Conservation (phyloP, 331 rosid genomes). For the Malus hybrid region DNA sequence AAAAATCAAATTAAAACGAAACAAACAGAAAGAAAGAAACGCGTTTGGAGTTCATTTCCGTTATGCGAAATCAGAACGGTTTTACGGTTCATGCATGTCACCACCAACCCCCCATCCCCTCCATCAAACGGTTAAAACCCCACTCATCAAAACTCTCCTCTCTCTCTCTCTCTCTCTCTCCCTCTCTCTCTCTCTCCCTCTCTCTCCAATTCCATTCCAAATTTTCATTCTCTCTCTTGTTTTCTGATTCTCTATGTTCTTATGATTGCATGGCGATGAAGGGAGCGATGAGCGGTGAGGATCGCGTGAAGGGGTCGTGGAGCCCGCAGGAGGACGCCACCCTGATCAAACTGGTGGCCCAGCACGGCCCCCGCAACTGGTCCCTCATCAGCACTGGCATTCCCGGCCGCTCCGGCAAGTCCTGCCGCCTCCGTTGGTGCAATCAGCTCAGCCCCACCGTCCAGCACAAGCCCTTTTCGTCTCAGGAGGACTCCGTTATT, state of each 20-base stretch:
- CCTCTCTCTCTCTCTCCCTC: background rate
- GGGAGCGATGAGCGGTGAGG: background rate
- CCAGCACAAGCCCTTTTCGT: conserved; percentile 67
- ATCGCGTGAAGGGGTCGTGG: conserved; percentile 80
- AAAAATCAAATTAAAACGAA: background rate
- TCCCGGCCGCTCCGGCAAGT: conserved; percentile 81
- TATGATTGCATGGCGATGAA: background rate
- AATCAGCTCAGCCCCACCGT: conserved; percentile 91
- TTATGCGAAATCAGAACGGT: conserved; percentile 34
- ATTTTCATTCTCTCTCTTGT: too few relatives aligned
- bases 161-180: too few relatives aligned
- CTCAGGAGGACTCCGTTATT: conserved; percentile 55
- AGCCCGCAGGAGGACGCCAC: conserved; percentile 72
- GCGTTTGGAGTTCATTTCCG: conserved; percentile 30
- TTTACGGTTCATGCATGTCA: conserved; percentile 49
- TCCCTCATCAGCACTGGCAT: conserved; percentile 66
- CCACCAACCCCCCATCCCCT: conserved; percentile 27
- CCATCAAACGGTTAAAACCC: conserved; percentile 3
- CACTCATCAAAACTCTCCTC: background rate
- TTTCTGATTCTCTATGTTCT: background rate
- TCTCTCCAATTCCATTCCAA: too few relatives aligned
- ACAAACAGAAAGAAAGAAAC: conserved; percentile 30
- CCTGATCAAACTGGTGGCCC: conserved; percentile 40
- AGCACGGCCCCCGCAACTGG: conserved; percentile 81
- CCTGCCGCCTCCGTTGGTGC: conserved; percentile 85